Base-by-base conservation (phyloP, 306 rosid species). In the Glycine latifolia region DNA sequence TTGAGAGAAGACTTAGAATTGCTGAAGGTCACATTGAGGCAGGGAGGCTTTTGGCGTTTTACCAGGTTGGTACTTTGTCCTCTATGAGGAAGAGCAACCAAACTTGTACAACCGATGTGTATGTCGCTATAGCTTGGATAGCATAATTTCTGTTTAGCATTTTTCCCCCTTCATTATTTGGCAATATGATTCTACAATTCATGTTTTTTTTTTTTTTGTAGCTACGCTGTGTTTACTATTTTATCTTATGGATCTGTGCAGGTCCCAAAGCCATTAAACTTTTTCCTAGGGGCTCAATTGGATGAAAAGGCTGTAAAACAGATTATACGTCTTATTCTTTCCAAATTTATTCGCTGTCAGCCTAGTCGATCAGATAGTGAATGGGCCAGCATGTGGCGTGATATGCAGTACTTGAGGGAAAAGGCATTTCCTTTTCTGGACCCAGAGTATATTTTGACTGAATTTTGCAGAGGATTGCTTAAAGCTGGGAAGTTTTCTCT, bases 351-450 rank as follows among this genome's bases (percentile, higher is more conserved):
- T 75, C 98, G 99, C 76, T 97, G 89, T 84, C 98, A 93, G 81
- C 95, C 96, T 79, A 87, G 92, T 58, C 94, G 90, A 59, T 89
- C 97, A 43, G 99, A 95, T 81, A 93, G 86, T 88, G 99, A 95
- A 82, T 95, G 99, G 99, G 97, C 99, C 75, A 91, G 79, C 87
- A 88, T 95, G 98, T 95, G 99, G 99, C 97, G 91, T 80, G 99
- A 95, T 84, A 90, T 95, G 97, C 94, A 79, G 83, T 90, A 88
- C 84, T 84, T 92, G 79, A 90, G 93, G 90, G 99, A 95, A 71
- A 95, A 91, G 80, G 91, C 97, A 76, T 95, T 95, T 84, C 91
- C 93, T 79, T 91, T 95, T 87, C 89, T 95, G 81, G 98, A 95
- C 77, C 85, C 72, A 59, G 99, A 95, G 89, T 93, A 90, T 87